A percentile compares a stretch with the other conserved stretches of the same genome.
Conservation (phyloP, 306 rosid genomes). For the Alnus glutinosa region DNA sequence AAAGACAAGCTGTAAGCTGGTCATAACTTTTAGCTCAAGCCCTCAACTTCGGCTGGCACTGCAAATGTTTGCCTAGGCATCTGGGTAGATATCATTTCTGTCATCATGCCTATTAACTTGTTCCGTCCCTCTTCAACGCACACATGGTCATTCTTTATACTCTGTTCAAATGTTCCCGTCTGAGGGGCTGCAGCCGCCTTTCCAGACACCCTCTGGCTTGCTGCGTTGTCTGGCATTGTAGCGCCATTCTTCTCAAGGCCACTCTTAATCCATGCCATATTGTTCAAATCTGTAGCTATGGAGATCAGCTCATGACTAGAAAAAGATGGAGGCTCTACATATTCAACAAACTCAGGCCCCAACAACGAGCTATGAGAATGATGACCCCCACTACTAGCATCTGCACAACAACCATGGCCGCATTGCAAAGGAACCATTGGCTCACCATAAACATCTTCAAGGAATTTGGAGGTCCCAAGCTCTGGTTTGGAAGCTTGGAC, state of each 20-base stretch:
- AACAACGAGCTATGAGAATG: constrained; percentile 43
- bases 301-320: constrained; percentile 63
- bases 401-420: constrained; percentile 61
- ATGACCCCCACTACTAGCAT: constrained; percentile 12
- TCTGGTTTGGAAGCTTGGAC: constrained; percentile 38
- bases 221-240: constrained; percentile 28
- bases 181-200: constrained; percentile 31
- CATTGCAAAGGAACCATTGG: constrained; percentile 56
- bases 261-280: constrained; percentile 75
- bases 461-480: constrained; percentile 39
- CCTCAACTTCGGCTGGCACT: constrained; percentile 60
- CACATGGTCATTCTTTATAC: constrained; percentile 28
- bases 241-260: constrained; percentile 49
- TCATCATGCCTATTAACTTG: constrained; percentile 52
- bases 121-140: constrained; percentile 44
- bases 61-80: constrained; percentile 49
- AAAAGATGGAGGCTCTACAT: constrained; percentile 52
- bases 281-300: constrained; percentile 64
- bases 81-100: constrained; percentile 48
- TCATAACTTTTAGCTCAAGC: constrained; percentile 38
- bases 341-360: constrained; percentile 77
- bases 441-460: constrained; percentile 47
- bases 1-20: not conserved
- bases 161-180: constrained; percentile 29
- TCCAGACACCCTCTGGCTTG: constrained; percentile 32